Conservation (phyloP, 768 basidiomycete species). For the Lactarius sp. region DNA sequence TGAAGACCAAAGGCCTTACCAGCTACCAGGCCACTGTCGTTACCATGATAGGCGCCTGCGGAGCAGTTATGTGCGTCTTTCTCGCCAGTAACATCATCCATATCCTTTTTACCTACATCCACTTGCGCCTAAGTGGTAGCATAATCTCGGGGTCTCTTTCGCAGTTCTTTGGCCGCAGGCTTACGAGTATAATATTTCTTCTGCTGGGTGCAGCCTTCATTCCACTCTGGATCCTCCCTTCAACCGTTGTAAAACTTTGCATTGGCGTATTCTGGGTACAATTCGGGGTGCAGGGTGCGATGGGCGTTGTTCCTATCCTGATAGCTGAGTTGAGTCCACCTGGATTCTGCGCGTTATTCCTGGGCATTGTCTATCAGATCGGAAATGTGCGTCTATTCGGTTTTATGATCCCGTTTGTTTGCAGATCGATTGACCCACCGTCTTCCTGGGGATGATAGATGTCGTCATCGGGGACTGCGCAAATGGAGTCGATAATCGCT, state of each 20-base stretch:
- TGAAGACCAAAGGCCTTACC: slow-evolving; percentile 34
- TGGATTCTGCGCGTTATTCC: slow-evolving; percentile 44
- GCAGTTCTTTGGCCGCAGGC: slow-evolving; percentile 43
- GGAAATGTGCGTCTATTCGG: slow-evolving; percentile 32
- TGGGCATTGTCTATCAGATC: slow-evolving; percentile 40
- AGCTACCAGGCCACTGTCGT: slow-evolving; percentile 34
- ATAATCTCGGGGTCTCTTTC: slow-evolving; percentile 36
- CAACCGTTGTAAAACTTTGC: slow-evolving; percentile 35
- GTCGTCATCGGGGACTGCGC: slow-evolving; percentile 41
- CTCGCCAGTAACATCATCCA: background rate
- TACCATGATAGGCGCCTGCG: slow-evolving; percentile 40
- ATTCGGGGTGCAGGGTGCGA: slow-evolving; percentile 41
- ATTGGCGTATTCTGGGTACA: slow-evolving; percentile 46
- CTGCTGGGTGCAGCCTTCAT: slow-evolving; percentile 32
- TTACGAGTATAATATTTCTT: slow-evolving; percentile 38
- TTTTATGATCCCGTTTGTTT: background rate
- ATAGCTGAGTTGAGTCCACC: slow-evolving; percentile 43
- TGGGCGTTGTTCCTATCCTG: slow-evolving; percentile 36
- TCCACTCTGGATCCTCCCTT: slow-evolving; percentile 44
- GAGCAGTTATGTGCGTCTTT: slow-evolving; percentile 29
- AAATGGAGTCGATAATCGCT: slow-evolving; percentile 40
- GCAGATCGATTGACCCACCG: background rate
- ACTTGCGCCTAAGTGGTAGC: slow-evolving; percentile 29
- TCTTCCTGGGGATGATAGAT: slow-evolving; percentile 28
- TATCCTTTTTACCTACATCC: background rate